Evolutionary conservation across 176 grass and related monocot species (phyloP), one percentile per base, ranked within the genome.

Genomic region (Elymus sibiricus): DNA sequence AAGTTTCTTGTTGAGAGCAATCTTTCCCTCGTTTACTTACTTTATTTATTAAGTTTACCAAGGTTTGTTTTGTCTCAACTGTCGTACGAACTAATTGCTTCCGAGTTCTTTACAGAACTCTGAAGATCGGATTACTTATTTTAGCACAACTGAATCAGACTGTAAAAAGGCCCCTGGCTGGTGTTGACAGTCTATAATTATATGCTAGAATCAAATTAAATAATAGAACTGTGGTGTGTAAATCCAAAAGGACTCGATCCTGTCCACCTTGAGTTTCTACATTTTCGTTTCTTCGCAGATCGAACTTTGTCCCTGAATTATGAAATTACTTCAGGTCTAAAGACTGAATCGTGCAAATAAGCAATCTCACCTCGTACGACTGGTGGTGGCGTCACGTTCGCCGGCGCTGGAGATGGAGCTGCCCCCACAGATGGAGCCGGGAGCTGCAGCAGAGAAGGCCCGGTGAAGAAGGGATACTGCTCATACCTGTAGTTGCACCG

Each of bases 401-500:
- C 73, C 0, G 55, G 82, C 2, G 63, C 21, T 28, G 84, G 80
- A 38, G 69, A 28, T 11, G 62, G 72, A 28, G 49, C 21, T 0
- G 0, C 19, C 11, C 0, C 65, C 2, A 74, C 11, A 24, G 42
- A 9, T 43, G 82, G 68, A 7, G 53, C 82, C 6, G 77, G 77
- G 12, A 89, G 82, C 77, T 87, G 79, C 19, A 82, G 47, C 72
- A 89, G 59, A 0, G 88, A 73, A 19, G 4, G 9, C 2, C 37
- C 31, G 12, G 9, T 22, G 44, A 79, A 87, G 66, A 90, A 87
- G 0, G 56, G 0, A 1, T 90, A 83, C 44, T 11, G 58, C 35
- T 90, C 89, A 2, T 83, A 90, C 84, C 84, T 72, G 67, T 47
- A 87, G 21, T 74, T 90, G 84, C 89, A 90, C 9, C 26, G 34